A percentile compares a stretch with the other conserved stretches of the same genome.
These are phyloP conservation scores for Phytophthora kernoviae DNA, from an alignment of 352 stramenopile species.

Conservation along the genomic window DNA sequence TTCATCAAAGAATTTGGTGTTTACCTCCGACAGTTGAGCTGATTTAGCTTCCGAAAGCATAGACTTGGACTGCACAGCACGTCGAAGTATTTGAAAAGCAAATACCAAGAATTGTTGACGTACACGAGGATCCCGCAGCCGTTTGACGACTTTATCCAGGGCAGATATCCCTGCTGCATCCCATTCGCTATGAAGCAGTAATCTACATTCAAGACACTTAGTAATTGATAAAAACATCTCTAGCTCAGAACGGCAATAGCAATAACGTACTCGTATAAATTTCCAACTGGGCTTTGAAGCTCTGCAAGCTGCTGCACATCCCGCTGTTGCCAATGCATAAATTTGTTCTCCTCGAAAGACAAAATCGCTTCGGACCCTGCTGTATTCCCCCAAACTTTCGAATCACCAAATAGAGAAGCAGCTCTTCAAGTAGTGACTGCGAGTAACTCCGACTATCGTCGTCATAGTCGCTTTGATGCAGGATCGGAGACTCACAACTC, in stretches of 20 bases:
- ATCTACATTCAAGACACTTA: conserved; percentile 2
- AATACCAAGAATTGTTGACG: conserved; percentile 45
- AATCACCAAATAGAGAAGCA: conserved; percentile 34
- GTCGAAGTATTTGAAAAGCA: conserved; percentile 30
- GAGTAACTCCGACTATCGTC: conserved; percentile 14
- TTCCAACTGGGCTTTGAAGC: conserved; percentile 7
- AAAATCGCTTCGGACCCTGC: conserved; percentile 14
- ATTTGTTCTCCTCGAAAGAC: conserved; percentile 1
- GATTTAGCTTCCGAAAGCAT: background rate
- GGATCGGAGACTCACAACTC: conserved; percentile 14
- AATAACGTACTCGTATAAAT: conserved; percentile 17
- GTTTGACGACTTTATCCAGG: conserved; percentile 22
- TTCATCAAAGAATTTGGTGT: conserved; percentile 33
- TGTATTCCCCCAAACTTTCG: conserved; percentile 18
- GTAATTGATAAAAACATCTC: background rate
- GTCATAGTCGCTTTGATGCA: background rate
- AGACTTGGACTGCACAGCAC: background rate
- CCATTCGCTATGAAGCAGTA: conserved; percentile 33
- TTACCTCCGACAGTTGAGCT: conserved; percentile 4
- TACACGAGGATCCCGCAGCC: conserved; percentile 44
- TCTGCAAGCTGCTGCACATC: conserved; percentile 8
- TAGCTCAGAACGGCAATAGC: background rate
- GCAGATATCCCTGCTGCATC: conserved; percentile 6
- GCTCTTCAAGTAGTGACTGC: conserved; percentile 36
- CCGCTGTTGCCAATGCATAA: conserved; percentile 11